These are phyloP conservation scores for Aspergillus haitiensis DNA, from an alignment of 495 filamentous ascomycete species.

Conservation along the genomic window DNA sequence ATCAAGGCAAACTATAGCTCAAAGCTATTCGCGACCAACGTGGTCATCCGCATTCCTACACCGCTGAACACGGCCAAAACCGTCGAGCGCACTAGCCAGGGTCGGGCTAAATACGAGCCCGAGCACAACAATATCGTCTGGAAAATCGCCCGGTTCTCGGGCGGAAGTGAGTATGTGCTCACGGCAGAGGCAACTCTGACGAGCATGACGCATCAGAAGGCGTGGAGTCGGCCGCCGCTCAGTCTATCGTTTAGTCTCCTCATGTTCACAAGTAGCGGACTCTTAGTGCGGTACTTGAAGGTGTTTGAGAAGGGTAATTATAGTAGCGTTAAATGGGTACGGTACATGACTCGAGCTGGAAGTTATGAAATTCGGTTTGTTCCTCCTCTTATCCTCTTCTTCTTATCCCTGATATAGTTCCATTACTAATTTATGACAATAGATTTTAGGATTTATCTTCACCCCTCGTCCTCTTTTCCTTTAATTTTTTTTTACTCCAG, in stretches of 20 bases:
- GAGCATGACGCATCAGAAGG: slow-evolving; percentile 97
- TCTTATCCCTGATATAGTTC: background rate
- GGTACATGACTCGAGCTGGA: slow-evolving; percentile 95
- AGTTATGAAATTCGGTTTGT: slow-evolving; percentile 59
- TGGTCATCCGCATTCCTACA: slow-evolving; percentile 92
- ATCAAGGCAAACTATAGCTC: slow-evolving; percentile 95
- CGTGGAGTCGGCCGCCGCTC: slow-evolving; percentile 92
- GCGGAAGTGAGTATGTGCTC: slow-evolving; percentile 91
- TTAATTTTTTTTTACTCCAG: background rate
- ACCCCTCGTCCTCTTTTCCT: background rate
- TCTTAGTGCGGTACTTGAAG: slow-evolving; percentile 94
- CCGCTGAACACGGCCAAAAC: slow-evolving; percentile 95
- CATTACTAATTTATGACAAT: background rate
- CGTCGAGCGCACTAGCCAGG: slow-evolving; percentile 89
- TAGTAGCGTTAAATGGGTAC: slow-evolving; percentile 97
- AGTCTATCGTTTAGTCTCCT: slow-evolving; percentile 88
- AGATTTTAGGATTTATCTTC: slow-evolving; percentile 14
- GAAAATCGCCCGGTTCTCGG: slow-evolving; percentile 97
- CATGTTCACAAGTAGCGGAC: slow-evolving; percentile 95
- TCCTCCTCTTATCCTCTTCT: slow-evolving; percentile 1
- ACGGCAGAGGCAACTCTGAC: slow-evolving; percentile 91
- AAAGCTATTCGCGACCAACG: slow-evolving; percentile 97
- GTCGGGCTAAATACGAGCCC: slow-evolving; percentile 98
- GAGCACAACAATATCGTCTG: slow-evolving; percentile 97
- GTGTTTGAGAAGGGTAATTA: slow-evolving; percentile 99